Conservation (phyloP, 2,329 filamentous ascomycete species). For the Colletotrichum sp. region DNA sequence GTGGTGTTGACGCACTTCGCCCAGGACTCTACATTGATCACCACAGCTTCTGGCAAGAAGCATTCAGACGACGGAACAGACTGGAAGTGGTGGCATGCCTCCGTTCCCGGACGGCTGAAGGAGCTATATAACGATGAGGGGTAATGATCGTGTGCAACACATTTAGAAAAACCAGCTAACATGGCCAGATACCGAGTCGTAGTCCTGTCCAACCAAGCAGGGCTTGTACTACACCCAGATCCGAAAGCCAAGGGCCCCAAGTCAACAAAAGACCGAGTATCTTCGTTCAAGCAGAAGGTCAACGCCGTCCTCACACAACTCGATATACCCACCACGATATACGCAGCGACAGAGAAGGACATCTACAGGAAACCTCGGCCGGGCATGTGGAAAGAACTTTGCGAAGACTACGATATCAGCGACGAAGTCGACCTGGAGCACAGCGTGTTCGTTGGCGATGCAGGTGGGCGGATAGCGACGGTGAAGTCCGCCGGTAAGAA, state of each 20-base stretch:
- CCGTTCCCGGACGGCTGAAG: conserved; percentile 71
- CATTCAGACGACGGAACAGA: conserved; percentile 75
- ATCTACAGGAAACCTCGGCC: conserved; percentile 83
- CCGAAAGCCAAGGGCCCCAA: conserved; percentile 70
- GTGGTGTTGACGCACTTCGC: background rate
- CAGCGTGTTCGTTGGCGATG: conserved; percentile 92
- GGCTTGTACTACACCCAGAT: conserved; percentile 75
- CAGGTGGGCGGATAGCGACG: conserved; percentile 66
- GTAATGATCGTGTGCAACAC: conserved; percentile 40
- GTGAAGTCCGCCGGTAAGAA: conserved; percentile 25
- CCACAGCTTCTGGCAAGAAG: conserved; percentile 79
- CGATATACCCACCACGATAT: conserved; percentile 78
- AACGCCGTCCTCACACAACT: conserved; percentile 72
- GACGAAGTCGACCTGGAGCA: conserved; percentile 68
- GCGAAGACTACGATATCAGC: conserved; percentile 64
- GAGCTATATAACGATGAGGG: conserved; percentile 72
- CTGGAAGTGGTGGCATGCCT: conserved; percentile 92
- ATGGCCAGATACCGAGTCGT: conserved; percentile 70
- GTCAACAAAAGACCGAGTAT: conserved; percentile 65
- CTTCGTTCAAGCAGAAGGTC: conserved; percentile 85
- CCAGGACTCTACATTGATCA: conserved; percentile 87
- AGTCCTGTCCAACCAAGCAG: conserved; percentile 89
- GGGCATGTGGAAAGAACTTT: conserved; percentile 82
- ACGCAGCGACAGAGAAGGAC: conserved; percentile 86
- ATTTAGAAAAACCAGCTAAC: background rate